Evolutionary conservation across 176 grass and related monocot genomes (phyloP).

Genomic region (Zoysia japonica): DNA sequence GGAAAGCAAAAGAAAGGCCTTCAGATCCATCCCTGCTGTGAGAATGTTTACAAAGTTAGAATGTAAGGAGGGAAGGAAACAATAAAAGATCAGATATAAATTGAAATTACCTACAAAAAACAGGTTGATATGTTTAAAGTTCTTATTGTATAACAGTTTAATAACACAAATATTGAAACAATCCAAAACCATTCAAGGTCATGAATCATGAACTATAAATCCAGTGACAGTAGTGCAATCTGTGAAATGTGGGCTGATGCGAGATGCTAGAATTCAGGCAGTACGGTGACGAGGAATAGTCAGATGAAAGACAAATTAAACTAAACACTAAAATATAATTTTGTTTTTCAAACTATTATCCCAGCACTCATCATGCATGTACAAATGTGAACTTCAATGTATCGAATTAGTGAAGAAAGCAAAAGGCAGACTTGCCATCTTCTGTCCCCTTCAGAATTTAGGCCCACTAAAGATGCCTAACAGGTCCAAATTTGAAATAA

Average conservation of each 20-base stretch:
- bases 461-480: neutral
- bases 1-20: slow-evolving; percentile 97
- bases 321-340: neutral
- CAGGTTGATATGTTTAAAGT: neutral
- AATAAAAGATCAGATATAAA: neutral
- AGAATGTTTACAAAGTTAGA: slow-evolving; percentile 25
- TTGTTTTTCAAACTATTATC: too few species aligned
- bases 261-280: neutral
- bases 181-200: neutral
- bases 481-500: neutral
- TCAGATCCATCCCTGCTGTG: slow-evolving; percentile 91
- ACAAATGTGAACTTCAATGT: neutral
- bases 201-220: neutral
- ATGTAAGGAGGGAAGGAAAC: slow-evolving; percentile 9
- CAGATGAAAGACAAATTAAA: neutral
- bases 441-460: neutral
- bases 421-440: neutral
- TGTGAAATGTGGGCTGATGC: neutral
- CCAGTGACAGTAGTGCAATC: neutral
- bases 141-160: neutral
- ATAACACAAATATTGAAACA: slow-evolving; percentile 10
- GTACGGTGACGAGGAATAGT: neutral
- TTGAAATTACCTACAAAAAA: neutral
- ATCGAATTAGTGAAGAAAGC: neutral
- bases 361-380: neutral